Evolutionary conservation across 192 early-diverging fungal species (phyloP), one percentile per base, ranked within the genome.

Genomic region (Coemansia sp.): DNA sequence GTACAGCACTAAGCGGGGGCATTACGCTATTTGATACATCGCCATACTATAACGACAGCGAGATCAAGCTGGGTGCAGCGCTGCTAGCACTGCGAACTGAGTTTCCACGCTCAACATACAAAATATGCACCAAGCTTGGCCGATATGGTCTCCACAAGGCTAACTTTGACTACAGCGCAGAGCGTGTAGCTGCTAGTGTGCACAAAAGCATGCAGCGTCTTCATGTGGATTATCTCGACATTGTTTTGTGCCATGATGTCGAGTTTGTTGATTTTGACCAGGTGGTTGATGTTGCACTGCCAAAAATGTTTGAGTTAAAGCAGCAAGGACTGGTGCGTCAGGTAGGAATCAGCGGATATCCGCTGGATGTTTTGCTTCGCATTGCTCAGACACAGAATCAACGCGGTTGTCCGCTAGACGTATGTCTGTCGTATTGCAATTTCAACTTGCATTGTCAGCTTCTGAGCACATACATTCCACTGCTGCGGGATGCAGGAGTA

Each of bases 161-260:
- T 1, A 86, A 89, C 16, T 90, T 88, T 80, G 85, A 92, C 62
- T 92, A 89, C 63, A 85, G 84, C 13, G 59, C 74, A 1, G 57
- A 79, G 20, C 82, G 81, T 14, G 80, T 82, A 7, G 53, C 60
- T 4, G 66, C 59, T n/a, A 85, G 85, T 53, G 84, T 89, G 1
- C 53, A 63, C 26, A 81, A 87, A 64, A 90, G 88, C 60, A 83
- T 87, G 78, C 62, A 54, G 11, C 62, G 87, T 32, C 67, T 90
- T 52, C 64, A 86, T 23, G 88, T 87, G 0, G 71, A 82, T 56
- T 92, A 92, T 57, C 64, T 92, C 18, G 88, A 92, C 57, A 72
- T 88, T 52, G 90, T 90, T 1, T 79, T 83, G 49, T 85, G 85
- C 37, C 90, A 92, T 57, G 90, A 92, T 64, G 88, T 92, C 10